Evolutionary conservation across 768 basidiomycete species (phyloP).

Genomic region (Tylopilus subfusipes): DNA sequence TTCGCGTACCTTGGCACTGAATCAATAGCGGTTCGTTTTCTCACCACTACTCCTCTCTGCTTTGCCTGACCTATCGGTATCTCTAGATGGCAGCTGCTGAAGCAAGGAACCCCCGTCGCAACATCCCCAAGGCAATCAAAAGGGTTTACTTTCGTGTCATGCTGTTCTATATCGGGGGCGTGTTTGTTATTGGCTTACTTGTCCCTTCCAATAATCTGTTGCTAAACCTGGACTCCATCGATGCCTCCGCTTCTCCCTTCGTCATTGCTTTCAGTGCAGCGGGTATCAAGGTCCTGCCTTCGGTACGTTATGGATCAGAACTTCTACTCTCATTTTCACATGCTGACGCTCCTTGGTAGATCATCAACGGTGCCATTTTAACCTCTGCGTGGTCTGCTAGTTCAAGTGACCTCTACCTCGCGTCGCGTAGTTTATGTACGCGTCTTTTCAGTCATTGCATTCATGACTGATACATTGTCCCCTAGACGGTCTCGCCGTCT

Average conservation of each 20-base stretch:
- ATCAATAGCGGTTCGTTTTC: slow-evolving; percentile 3
- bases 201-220: not conserved
- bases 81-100: slow-evolving; percentile 1
- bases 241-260: slow-evolving; percentile 9
- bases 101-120: slow-evolving; percentile 4
- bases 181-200: slow-evolving; percentile 3
- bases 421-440: slow-evolving; percentile 4
- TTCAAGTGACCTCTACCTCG: slow-evolving; percentile 2
- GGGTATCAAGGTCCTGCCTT: not conserved
- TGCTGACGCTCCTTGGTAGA: not conserved
- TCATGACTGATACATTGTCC: slow-evolving; percentile 11
- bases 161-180: slow-evolving; percentile 4
- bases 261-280: not conserved
- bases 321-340: not conserved
- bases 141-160: slow-evolving; percentile 2
- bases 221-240: slow-evolving; percentile 26
- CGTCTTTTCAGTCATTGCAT: not conserved
- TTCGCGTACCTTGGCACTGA: slow-evolving; percentile 3
- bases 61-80: not conserved
- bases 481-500: slow-evolving; percentile 50
- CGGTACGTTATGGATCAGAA: not conserved
- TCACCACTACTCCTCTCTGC: not conserved
- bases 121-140: slow-evolving; percentile 1
- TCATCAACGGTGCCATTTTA: slow-evolving; percentile 4
- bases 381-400: slow-evolving; percentile 6